Evolutionary conservation across 1,139 yeast species (phyloP), one percentile per base, ranked within the genome.

Genomic region (Debaryomyces sp.): DNA sequence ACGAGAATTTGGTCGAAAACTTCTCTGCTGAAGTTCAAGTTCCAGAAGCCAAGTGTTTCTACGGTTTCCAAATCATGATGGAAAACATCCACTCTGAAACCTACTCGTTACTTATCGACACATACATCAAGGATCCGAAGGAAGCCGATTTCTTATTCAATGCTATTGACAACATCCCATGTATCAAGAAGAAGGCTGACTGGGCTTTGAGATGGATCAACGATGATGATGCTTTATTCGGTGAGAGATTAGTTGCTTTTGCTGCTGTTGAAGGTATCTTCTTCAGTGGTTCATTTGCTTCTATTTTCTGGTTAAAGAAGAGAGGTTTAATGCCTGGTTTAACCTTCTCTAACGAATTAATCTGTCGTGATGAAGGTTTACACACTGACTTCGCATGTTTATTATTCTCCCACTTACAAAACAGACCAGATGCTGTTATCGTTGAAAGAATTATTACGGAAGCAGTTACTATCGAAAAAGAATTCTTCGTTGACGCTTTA

Each of bases 61-160:
- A 94, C 69, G 99, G 99, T 47, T 94, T 94, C 87, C 98, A 94
- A 77, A 94, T 94, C 71, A 92, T 92, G 98, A 94, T 95, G 96
- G 99, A 95, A 76, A 95, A 94, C 80, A 94, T 94, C 64, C 99
- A 94, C 75, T 86, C 97, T 30, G 99, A 94, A 77, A 94, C 97
- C 43, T 94, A 95, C 77, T 92, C 98, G 12, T 78, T 94, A 60
- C 82, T 94, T 66, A 89, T 94, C 62, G 99, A 94, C 69, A 84
- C 97, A 41, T 94, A 92, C 73, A 88, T 94, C 71, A 91, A 91
- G 77, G 98, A 94, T 72, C 94, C 96, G 58, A 84, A 87, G 72
- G 96, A 92, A 76, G 83, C 95, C 50, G 89, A 87, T 55, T 89
- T 77, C 70, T 80, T 92, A 68, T 90, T 94, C 75, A 90, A 92